Base-by-base conservation (phyloP, 257 asterid species). In the Lycium ferocissimum region DNA sequence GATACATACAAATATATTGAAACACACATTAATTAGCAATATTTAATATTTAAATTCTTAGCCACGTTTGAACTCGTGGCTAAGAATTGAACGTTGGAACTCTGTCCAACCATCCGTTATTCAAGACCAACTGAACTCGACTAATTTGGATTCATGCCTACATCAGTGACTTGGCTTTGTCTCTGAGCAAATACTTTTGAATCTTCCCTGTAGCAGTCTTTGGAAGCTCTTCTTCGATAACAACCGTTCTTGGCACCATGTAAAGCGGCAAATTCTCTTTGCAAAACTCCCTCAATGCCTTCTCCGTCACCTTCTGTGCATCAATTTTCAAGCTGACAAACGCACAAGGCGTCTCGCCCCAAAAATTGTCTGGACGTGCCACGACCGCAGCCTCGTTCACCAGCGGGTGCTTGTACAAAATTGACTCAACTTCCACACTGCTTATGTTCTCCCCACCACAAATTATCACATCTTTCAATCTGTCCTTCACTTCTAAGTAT, bases 281-380 rank as follows among this genome's bases (percentile, higher is more conserved):
- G 81, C 95, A 92, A 65, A 82, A 88, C 43, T 89, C 91, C 83
- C 89, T 81, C 1, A 92, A 69, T 71, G 91, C 92, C 33, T 87
- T 88, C 91, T 91, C 91, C 15, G 88, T 82, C 57, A 89, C 86
- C 83, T 71, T 87, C 67, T 76, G 84, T 0, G 7, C 45, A 80
- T 15, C 87, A 0, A 56, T 84, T 85, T 89, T 90, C 85, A 89
- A 37, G 47, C 89, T 91, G 2, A 92, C 67, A 53, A 92, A 92
- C 1, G 92, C 95, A 6, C 95, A 90, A 73, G 92, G 90, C 3
- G 91, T 90, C 87, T 92, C 95, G 4, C 93, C 93, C 95, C 93
- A 92, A n/a, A 15, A 88, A 38, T 17, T 40, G 72, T 88, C 89
- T 0, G 93, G 91, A 1, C 85, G 87, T 6, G 92, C 92, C 88